Conservation (phyloP, 768 basidiomycete genomes). For the Pleurotus sapidus region DNA sequence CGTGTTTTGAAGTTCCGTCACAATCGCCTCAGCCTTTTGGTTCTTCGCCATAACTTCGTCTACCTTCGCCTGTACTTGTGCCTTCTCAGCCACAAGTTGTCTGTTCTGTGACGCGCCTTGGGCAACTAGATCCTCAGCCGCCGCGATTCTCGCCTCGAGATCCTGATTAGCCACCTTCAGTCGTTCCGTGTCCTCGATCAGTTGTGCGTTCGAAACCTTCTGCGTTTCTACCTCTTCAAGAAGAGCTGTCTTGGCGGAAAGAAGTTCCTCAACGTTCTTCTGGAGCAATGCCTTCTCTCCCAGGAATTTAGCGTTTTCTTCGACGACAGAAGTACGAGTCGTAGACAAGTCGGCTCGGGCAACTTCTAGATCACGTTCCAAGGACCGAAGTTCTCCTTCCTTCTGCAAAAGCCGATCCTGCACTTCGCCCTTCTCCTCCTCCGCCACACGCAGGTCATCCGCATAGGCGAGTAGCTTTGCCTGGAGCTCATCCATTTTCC, state of each 20-base stretch:
- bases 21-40: no score
- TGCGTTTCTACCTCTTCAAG: neutral
- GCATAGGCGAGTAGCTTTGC: neutral
- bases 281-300: neutral
- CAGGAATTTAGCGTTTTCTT: neutral
- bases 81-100: no score
- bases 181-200: neutral
- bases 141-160: no score
- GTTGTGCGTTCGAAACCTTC: neutral
- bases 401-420: neutral
- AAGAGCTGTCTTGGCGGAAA: neutral
- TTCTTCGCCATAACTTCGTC: no score
- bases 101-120: no score
- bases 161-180: neutral
- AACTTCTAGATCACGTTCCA: neutral
- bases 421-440: neutral
- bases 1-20: no score
- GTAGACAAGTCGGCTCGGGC: neutral
- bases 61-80: no score
- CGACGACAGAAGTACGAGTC: neutral
- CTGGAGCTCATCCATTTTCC: neutral
- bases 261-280: neutral
- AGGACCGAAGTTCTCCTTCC: neutral
- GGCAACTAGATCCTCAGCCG: no score
- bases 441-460: neutral